A percentile compares a stretch with the other conserved stretches of the same genome.
Evolutionary conservation across 441 rosid genomes (phyloP).

Genomic region (Gossypium laxum): DNA sequence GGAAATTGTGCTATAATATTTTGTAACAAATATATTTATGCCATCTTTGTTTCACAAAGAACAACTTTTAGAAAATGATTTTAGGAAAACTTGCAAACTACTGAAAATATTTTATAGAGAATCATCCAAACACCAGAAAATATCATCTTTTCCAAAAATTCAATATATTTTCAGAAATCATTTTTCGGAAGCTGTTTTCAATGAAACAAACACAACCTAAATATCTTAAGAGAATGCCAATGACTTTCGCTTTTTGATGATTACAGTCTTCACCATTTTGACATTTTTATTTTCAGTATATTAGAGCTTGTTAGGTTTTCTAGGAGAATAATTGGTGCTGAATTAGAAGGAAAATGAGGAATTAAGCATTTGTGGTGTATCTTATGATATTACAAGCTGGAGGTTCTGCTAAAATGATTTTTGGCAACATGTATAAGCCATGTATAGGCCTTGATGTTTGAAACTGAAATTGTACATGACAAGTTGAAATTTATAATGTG

Average conservation of each 20-base stretch:
- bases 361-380: neutral
- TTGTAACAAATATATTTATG: neutral
- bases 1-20: neutral
- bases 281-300: neutral
- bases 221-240: neutral
- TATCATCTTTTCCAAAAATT: too few species aligned
- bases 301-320: neutral
- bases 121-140: too few species aligned
- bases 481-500: neutral
- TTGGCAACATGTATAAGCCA: neutral
- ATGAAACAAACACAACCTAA: too few species aligned
- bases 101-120: too few species aligned
- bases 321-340: neutral
- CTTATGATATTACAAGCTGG: neutral
- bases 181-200: too few species aligned
- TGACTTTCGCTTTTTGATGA: neutral
- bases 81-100: too few species aligned
- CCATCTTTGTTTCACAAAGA: neutral
- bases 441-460: neutral
- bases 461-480: neutral
- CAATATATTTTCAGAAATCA: too few species aligned
- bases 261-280: neutral
- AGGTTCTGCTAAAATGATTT: neutral
- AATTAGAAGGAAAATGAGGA: neutral
- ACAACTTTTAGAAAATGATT: too few species aligned